Conservation (phyloP, 2,329 filamentous ascomycete genomes). For the Graphilbum fragrans region DNA sequence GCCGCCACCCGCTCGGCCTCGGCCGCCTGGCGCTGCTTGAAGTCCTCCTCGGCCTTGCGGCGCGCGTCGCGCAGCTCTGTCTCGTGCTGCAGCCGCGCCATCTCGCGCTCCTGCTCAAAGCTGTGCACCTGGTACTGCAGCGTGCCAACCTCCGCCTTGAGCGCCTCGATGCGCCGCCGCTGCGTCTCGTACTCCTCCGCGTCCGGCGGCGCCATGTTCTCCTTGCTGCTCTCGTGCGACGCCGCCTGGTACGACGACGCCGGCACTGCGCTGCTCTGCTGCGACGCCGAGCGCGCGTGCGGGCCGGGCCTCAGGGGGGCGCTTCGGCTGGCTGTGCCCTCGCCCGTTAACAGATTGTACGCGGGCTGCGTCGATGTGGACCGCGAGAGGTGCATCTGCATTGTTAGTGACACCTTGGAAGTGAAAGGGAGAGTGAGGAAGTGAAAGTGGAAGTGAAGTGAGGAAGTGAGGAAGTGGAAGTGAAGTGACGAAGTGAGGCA, state of each 20-base stretch:
- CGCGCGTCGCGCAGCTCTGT: conserved; percentile 74
- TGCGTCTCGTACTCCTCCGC: conserved; percentile 48
- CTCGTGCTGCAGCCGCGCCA: conserved; percentile 65
- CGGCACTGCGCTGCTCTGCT: conserved; percentile 2
- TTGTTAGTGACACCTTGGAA: no score
- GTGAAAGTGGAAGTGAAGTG: no score
- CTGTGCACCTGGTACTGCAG: conserved; percentile 81
- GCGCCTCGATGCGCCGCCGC: conserved; percentile 53
- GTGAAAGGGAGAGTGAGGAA: no score
- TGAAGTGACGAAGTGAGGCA: no score
- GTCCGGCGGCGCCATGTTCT: conserved; percentile 46
- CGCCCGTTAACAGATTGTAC: conserved; percentile 28
- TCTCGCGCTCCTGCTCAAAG: conserved; percentile 75
- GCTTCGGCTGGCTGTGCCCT: conserved; percentile 4
- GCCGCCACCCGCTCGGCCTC: conserved; percentile 42
- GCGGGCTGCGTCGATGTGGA: conserved; percentile 16
- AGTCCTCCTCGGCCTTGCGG: conserved; percentile 74
- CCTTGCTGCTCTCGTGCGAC: conserved; percentile 47
- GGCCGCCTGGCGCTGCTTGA: conserved; percentile 50
- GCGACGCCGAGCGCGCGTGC: conserved; percentile 4
- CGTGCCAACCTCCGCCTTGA: conserved; percentile 82
- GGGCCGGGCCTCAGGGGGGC: not conserved
- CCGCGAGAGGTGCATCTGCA: conserved; percentile 16
- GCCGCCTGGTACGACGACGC: conserved; percentile 25
- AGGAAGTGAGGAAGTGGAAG: no score